Evolutionary conservation across 768 basidiomycete species (phyloP).

Genomic region (Scleroderma citrinum): DNA sequence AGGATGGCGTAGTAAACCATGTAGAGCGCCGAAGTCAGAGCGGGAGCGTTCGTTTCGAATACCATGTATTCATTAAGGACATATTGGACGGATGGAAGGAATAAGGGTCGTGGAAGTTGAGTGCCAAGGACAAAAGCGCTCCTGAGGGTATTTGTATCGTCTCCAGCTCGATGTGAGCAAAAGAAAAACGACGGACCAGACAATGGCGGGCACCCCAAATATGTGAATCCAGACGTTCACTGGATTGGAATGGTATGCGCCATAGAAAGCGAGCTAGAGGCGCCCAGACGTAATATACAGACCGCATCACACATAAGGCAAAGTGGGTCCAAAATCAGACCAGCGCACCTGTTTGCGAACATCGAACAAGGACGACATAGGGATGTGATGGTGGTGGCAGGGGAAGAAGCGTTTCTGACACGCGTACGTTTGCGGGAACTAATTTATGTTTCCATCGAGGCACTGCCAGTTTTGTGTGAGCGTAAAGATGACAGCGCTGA

Average conservation of each 20-base stretch:
- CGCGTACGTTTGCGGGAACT: neutral
- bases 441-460: neutral
- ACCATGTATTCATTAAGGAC: slow-evolving; percentile 54
- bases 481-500: neutral
- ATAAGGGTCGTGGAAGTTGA: slow-evolving; percentile 44
- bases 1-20: slow-evolving; percentile 73
- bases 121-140: slow-evolving; percentile 51
- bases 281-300: slow-evolving; percentile 1
- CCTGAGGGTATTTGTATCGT: slow-evolving; percentile 34
- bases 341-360: slow-evolving; percentile 60
- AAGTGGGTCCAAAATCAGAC: slow-evolving; percentile 1
- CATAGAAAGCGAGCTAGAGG: slow-evolving; percentile 82
- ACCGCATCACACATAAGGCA: slow-evolving; percentile 5
- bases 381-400: slow-evolving; percentile 1
- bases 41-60: slow-evolving; percentile 64
- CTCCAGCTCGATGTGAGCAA: neutral
- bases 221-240: slow-evolving; percentile 84
- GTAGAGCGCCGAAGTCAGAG: slow-evolving; percentile 54
- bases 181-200: slow-evolving; percentile 53
- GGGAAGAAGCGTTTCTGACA: neutral
- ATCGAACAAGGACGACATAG: slow-evolving; percentile 49
- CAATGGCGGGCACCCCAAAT: slow-evolving; percentile 73
- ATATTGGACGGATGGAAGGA: slow-evolving; percentile 49
- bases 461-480: neutral
- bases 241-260: slow-evolving; percentile 83